Base-by-base conservation (phyloP, 306 rosid genomes). In the Lupinus albus region DNA sequence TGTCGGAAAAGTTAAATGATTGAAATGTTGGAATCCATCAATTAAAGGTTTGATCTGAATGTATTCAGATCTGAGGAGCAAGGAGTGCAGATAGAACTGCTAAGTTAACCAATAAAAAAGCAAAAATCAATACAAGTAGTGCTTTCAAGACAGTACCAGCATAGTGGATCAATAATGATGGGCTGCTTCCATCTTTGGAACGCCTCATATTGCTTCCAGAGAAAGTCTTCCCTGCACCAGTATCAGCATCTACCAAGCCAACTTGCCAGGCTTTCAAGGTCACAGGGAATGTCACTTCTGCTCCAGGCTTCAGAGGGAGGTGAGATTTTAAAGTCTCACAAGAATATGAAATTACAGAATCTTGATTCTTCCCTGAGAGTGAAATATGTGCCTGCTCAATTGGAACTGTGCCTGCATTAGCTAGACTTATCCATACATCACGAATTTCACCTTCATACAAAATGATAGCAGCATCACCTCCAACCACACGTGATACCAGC, bases 321-420 rank as follows among this genome's bases (percentile, higher is more conserved):
- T 85, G 79, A 72, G 96, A 84, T 71, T 88, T 85, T 74, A 94
- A 82, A 77, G 88, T 85, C 72, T 90, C 96, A 49, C 70, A 70
- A 21, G 92, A 83, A 81, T 83, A 73, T 4, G 89, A 88, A 65
- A 88, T 73, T 21, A 94, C 95, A 30, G 95, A 84, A 78, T 94
- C 95, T 81, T 90, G 99, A 77, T 94, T 89, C 78, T 94, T 90
- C 55, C 97, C 97, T 0, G 96, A 88, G 25, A 94, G 64, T 56
- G 97, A 94, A 76, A 90, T 83, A 82, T 94, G 96, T 32, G 84
- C 92, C 80, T 88, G 97, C 78, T 90, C 99, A 39, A 86, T 89
- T 38, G 96, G 89, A 78, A 94, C 93, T 9, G 97, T 90, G 66
- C 97, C 97, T 7, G 99, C 99, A 82, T 94, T 94, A 67, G 97